These are phyloP conservation scores for Podospora fimiseda DNA, from an alignment of 495 filamentous ascomycete species.

Conservation along the genomic window DNA sequence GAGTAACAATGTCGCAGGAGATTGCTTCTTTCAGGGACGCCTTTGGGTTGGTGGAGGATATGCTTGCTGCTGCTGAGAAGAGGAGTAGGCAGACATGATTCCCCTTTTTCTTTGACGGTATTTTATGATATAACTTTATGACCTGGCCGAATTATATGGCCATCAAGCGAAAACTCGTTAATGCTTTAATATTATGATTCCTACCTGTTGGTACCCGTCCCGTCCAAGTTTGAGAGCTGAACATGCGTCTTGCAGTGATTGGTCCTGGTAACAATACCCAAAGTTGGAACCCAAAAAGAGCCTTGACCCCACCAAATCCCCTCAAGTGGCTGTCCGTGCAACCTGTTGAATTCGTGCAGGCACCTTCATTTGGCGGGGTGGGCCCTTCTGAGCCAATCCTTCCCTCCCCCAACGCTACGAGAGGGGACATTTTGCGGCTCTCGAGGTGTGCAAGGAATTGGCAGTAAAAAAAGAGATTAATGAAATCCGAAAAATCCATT, in stretches of 20 bases:
- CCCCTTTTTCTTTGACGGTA: background rate
- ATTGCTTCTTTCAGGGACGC: slow-evolving; percentile 44
- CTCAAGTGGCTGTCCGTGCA: background rate
- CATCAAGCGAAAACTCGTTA: too few species aligned
- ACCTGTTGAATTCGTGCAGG: background rate
- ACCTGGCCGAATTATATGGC: too few species aligned
- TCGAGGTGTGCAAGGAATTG: slow-evolving; percentile 5
- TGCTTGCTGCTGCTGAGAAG: slow-evolving; percentile 39
- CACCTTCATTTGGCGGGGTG: slow-evolving; percentile 11
- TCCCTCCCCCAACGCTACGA: background rate
- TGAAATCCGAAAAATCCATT: background rate
- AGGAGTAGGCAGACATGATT: slow-evolving; percentile 22
- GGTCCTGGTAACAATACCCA: background rate
- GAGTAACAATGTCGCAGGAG: slow-evolving; percentile 23
- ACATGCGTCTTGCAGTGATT: background rate
- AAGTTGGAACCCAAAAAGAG: background rate
- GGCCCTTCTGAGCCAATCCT: slow-evolving; percentile 13
- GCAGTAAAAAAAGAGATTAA: background rate
- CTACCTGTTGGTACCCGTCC: too few species aligned
- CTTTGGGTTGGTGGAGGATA: slow-evolving; percentile 37
- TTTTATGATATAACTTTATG: background rate
- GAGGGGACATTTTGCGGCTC: background rate
- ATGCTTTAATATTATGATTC: too few species aligned
- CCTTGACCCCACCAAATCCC: background rate
- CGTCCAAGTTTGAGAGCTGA: background rate